Percentiles rank a stretch among this genome's conserved stretches.
Evolutionary conservation across 345 rosid genomes (phyloP).

Genomic region (Bruguiera sexangula): DNA sequence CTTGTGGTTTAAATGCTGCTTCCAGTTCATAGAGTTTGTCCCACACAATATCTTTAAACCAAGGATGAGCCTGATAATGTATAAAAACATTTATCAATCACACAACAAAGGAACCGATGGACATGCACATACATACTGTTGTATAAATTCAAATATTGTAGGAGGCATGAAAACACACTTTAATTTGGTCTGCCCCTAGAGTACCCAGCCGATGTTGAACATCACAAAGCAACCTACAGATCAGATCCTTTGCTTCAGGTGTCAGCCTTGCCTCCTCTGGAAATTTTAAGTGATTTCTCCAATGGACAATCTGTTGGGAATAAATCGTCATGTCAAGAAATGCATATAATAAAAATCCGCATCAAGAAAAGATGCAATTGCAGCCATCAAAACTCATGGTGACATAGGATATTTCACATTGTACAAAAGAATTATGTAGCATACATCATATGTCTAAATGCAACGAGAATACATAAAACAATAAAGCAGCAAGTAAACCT

Average conservation of each 20-base stretch:
- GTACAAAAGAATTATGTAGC: background rate
- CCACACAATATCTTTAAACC: conserved; percentile 88
- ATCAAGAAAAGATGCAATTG: background rate
- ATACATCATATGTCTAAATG: background rate
- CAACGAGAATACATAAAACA: conserved; percentile 4
- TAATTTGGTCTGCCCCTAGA: conserved; percentile 60
- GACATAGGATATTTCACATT: background rate
- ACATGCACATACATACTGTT: background rate
- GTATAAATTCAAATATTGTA: background rate
- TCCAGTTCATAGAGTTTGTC: conserved; percentile 75
- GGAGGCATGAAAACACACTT: conserved; percentile 37
- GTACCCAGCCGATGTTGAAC: conserved; percentile 87
- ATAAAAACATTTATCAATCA: too few relatives aligned
- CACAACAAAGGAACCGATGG: background rate
- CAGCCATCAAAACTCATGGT: background rate
- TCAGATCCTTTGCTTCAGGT: conserved; percentile 78
- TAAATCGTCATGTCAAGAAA: conserved; percentile 3
- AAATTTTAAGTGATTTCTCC: conserved; percentile 77
- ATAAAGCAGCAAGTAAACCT: conserved; percentile 42
- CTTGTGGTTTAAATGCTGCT: conserved; percentile 88
- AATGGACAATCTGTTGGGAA: conserved; percentile 68
- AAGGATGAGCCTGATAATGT: conserved; percentile 69
- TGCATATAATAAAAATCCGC: background rate
- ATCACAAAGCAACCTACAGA: conserved; percentile 74
- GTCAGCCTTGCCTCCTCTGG: conserved; percentile 82